phyloP scores from a whole-genome alignment of 768 basidiomycete genomes.

The Mycena metata region DNA sequence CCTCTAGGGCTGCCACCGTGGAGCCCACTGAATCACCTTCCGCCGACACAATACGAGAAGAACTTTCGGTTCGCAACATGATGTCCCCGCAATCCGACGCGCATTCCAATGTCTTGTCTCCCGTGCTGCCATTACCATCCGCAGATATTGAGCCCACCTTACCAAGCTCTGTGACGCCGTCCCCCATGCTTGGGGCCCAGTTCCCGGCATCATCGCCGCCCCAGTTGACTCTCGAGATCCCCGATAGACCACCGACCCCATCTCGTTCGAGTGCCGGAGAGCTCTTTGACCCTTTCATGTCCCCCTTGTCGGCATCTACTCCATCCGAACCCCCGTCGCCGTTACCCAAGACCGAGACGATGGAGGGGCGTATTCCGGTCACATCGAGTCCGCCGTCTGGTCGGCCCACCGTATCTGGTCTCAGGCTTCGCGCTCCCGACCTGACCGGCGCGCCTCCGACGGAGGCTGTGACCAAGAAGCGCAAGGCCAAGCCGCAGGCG shows the following conservation, averaged over 20 bases:
- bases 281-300: constrained; percentile 21
- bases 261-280: not conserved
- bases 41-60: constrained; percentile 22
- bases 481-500: constrained; percentile 15
- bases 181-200: constrained; percentile 11
- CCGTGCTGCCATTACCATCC: not conserved
- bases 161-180: constrained; percentile 28
- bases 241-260: not conserved
- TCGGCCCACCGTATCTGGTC: not conserved
- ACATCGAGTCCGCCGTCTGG: not conserved
- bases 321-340: not conserved
- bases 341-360: not conserved
- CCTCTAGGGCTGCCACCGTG: not conserved
- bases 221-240: constrained; percentile 11
- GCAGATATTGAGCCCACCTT: not conserved
- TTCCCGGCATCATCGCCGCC: constrained; percentile 11
- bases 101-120: constrained; percentile 10
- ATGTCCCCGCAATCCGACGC: constrained; percentile 1
- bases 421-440: not conserved
- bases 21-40: constrained; percentile 14
- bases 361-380: not conserved
- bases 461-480: constrained; percentile 21
- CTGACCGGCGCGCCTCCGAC: not conserved
- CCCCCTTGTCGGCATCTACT: constrained; percentile 21
- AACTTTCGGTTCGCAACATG: constrained; percentile 22